Conservation (phyloP, 495 filamentous ascomycete genomes). For the Xylaria telfairii region DNA sequence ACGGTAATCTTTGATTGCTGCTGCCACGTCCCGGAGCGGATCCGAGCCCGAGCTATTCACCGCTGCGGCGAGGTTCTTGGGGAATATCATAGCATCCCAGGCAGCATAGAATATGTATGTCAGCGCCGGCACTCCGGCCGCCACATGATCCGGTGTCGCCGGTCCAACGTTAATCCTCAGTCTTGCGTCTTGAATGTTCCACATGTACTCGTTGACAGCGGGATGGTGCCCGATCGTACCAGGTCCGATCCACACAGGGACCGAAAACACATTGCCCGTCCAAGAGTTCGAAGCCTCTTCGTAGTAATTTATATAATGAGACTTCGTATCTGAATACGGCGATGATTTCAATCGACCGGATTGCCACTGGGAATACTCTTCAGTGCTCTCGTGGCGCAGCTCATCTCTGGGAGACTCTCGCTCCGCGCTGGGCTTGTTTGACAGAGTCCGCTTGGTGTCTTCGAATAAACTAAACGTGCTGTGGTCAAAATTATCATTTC, state of each 20-base stretch:
- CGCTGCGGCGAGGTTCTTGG: conserved; percentile 31
- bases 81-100: conserved; percentile 47
- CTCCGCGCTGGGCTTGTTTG: conserved; percentile 36
- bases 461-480: conserved; percentile 12
- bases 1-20: conserved; percentile 46
- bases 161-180: conserved; percentile 41
- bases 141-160: conserved; percentile 47
- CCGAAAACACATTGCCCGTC: conserved; percentile 34
- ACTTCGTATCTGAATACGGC: conserved; percentile 33
- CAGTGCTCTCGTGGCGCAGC: not conserved
- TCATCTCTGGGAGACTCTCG: conserved; percentile 30
- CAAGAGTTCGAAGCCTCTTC: conserved; percentile 31
- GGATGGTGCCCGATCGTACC: conserved; percentile 30
- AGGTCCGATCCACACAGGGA: conserved; percentile 48
- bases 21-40: conserved; percentile 47
- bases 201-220: conserved; percentile 49
- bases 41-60: conserved; percentile 26
- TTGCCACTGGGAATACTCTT: conserved; percentile 28
- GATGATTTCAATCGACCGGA: conserved; percentile 36
- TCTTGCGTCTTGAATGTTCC: conserved; percentile 36
- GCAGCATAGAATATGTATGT: conserved; percentile 45
- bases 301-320: conserved; percentile 31
- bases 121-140: conserved; percentile 47
- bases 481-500: conserved; percentile 38
- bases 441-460: conserved; percentile 2